Base-by-base conservation (phyloP, 345 rosid genomes). In the Erodium maritimum region DNA sequence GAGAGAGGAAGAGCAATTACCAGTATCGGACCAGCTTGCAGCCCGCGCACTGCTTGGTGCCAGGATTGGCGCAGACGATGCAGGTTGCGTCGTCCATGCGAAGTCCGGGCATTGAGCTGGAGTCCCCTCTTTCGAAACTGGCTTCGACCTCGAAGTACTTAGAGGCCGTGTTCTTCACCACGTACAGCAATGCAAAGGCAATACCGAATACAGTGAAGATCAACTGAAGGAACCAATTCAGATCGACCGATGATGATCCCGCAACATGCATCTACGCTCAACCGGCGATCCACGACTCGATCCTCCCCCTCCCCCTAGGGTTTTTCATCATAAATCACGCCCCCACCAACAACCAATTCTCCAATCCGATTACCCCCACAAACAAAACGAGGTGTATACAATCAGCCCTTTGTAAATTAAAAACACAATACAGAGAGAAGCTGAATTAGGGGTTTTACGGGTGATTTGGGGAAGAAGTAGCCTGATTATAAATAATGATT, bases 91-190 rank as follows among this genome's bases (percentile, higher is more conserved):
- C 54, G 8, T 65, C 76, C 21, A 33, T 5, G 25, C 23, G 50
- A 19, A 55, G 61, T 42, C n/a, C 23, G 65, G 45, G 52, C 61
- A 50, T 55, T 60, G 21, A 61, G 57, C 21, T 51, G 21, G 11
- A 16, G 56, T 23, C 45, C 37, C 21, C 21, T 46, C 33, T 79
- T 57, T 77, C 85, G 81, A 86, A 88, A 71, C 66, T 75, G 79
- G 90, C 82, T 79, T 69, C 82, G 80, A 82, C 91, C 64, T 86
- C 90, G 84, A 89, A 83, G 76, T 93, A 89, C 73, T 79, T 93
- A 51, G 94, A 80, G 67, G 94, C 96, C 69, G 91, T 78, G 46
- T 77, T 81, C 81, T 67, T 80, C 12, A 93, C 75, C 56, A 87
- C 57, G 77, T 79, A 73, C 10, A 83, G 73, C 68, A 87, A 61